These are phyloP conservation scores for Diaporthe citri DNA, from an alignment of 2,329 filamentous ascomycete species.

Conservation along the genomic window DNA sequence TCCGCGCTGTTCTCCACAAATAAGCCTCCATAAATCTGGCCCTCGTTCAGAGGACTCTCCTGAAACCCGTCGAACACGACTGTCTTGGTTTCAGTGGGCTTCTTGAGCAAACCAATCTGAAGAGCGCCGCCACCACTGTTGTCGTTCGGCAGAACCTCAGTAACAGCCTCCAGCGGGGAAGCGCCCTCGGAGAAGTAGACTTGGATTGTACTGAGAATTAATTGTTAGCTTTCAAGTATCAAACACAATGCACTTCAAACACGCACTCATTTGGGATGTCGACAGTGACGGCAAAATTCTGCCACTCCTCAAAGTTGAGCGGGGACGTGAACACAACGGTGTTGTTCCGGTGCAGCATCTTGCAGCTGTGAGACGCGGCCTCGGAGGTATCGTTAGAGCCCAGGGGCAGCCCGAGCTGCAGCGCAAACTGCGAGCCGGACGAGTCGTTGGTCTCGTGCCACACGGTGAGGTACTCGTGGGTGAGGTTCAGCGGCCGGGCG, in stretches of 20 bases:
- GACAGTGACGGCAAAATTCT: conserved; percentile 71
- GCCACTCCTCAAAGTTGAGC: conserved; percentile 63
- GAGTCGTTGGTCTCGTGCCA: conserved; percentile 62
- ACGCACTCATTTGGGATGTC: conserved; percentile 49
- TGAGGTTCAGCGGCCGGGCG: conserved; percentile 65
- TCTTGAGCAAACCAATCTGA: conserved; percentile 74
- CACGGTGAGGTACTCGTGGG: conserved; percentile 71
- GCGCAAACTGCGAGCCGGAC: conserved; percentile 63
- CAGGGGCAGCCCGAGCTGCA: conserved; percentile 68
- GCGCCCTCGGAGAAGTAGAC: conserved; percentile 67
- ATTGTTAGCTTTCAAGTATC: background rate
- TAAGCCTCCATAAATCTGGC: conserved; percentile 64
- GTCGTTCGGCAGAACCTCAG: conserved; percentile 60
- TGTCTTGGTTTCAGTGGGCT: conserved; percentile 62
- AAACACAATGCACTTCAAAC: background rate
- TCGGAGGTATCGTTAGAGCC: conserved; percentile 55
- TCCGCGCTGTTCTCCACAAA: conserved; percentile 63
- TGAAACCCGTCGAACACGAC: conserved; percentile 63
- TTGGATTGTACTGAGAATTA: conserved; percentile 61
- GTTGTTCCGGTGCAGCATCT: conserved; percentile 12
- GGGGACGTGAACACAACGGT: conserved; percentile 62
- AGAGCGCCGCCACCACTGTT: conserved; percentile 70
- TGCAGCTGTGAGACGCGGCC: background rate
- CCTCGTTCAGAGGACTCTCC: conserved; percentile 62
- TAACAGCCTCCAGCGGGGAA: conserved; percentile 59